Conservation (phyloP, 495 filamentous ascomycete genomes). For the Aspergillus nanangensis region DNA sequence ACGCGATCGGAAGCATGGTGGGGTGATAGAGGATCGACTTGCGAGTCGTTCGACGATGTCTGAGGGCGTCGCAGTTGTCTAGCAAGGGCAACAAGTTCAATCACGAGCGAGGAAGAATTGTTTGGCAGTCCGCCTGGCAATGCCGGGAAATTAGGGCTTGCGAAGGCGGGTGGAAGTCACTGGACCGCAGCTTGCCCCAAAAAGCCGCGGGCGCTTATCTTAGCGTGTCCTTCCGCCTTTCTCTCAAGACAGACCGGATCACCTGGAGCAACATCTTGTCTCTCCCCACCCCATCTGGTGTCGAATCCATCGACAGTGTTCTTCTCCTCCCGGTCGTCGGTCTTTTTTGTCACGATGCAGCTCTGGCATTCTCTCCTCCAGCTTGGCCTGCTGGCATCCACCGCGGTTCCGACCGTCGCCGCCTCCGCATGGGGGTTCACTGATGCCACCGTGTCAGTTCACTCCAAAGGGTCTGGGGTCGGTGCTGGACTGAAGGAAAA, state of each 20-base stretch:
- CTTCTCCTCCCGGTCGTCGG: conserved; percentile 6
- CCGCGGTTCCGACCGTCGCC: conserved; percentile 41
- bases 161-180: conserved; percentile 23
- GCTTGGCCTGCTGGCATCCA: conserved; percentile 36
- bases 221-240: conserved; percentile 10
- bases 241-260: not conserved
- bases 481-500: conserved; percentile 65
- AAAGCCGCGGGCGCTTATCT: conserved; percentile 20
- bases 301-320: conserved; percentile 1
- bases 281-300: not conserved
- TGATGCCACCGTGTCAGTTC: conserved; percentile 76
- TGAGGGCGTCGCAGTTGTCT: not conserved
- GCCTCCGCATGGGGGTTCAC: conserved; percentile 80
- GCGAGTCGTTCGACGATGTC: conserved; percentile 4
- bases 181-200: conserved; percentile 26
- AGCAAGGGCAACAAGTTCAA: conserved; percentile 1
- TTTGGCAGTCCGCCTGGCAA: conserved; percentile 21
- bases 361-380: conserved; percentile 36
- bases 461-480: conserved; percentile 63
- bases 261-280: not conserved
- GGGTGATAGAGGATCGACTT: conserved; percentile 4
- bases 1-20: conserved; percentile 11
- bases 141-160: conserved; percentile 34
- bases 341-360: conserved; percentile 31
- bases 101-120: conserved; percentile 11